Conservation (phyloP, 2,329 filamentous ascomycete species). For the Elsinoe arachidis region DNA sequence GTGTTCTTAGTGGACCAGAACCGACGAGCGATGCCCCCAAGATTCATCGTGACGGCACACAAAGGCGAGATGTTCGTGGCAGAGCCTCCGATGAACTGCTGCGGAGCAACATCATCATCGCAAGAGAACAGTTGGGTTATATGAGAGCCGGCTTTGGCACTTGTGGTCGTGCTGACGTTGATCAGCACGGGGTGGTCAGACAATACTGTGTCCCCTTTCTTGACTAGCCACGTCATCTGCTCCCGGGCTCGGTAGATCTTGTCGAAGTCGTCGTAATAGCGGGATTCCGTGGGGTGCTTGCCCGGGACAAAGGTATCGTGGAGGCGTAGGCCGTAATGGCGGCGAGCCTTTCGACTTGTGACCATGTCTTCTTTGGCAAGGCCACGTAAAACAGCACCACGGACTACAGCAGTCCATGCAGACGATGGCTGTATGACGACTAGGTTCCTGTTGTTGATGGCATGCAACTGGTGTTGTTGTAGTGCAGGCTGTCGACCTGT, state of each 20-base stretch:
- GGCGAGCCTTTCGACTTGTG: constrained; percentile 9
- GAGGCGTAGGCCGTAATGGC: constrained; percentile 12
- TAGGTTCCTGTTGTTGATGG: too few species aligned
- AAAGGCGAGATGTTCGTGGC: neutral
- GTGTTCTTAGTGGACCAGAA: neutral
- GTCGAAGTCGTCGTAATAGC: constrained; percentile 74
- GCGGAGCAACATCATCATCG: neutral
- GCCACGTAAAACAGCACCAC: constrained; percentile 68
- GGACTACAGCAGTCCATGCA: constrained; percentile 69
- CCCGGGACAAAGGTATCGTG: constrained; percentile 53
- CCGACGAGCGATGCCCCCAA: neutral
- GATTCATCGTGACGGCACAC: neutral
- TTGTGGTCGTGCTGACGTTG: too few species aligned
- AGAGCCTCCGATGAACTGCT: neutral
- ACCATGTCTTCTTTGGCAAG: constrained; percentile 46
- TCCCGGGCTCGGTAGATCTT: constrained; percentile 77
- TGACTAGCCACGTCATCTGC: constrained; percentile 77
- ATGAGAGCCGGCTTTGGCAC: too few species aligned
- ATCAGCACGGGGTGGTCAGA: neutral
- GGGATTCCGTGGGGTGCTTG: constrained; percentile 62
- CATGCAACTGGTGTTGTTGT: too few species aligned
- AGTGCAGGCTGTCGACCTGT: too few species aligned
- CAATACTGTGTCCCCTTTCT: constrained; percentile 1
- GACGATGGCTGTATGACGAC: constrained; percentile 69
- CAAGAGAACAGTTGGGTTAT: neutral